Evolutionary conservation across 257 asterid species (phyloP), one percentile per base, ranked within the genome.

Genomic region (Solanum appendiculatum): DNA sequence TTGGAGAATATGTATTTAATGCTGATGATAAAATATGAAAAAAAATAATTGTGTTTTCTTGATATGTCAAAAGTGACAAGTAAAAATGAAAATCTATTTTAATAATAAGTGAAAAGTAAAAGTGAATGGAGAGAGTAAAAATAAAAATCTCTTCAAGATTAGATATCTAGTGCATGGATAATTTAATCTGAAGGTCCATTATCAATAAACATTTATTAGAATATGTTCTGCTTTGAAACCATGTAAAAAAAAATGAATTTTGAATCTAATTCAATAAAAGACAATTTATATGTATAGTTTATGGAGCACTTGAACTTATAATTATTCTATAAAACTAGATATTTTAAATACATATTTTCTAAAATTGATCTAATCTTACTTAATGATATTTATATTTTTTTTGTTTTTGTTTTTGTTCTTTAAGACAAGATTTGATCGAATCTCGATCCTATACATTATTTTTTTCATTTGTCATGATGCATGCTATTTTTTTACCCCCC

Each of bases 111-210:
- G n/a, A n/a, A n/a, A n/a, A n/a, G n/a, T n/a, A n/a, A n/a, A n/a
- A n/a, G n/a, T n/a, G n/a, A n/a, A n/a, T n/a, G n/a, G n/a, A n/a
- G n/a, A n/a, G n/a, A n/a, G n/a, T n/a, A n/a, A n/a, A n/a, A n/a
- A n/a, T n/a, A n/a, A n/a, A n/a, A n/a, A n/a, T n/a, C n/a, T n/a
- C n/a, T n/a, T 10, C 1, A 60, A 9, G 31, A 23, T n/a, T 60
- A 29, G 5, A 60, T n/a, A 60, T 23, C 0, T 25, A 9, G 3
- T 23, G 14, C 15, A 23, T 4, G 3, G 0, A 1, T 0, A 60
- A 60, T n/a, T 60, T 60, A 60, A n/a, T 60, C 0, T 9, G 31
- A 23, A 10, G 7, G 69, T 60, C 2, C 3, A 0, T 60, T 0
- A 58, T 58, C 3, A n/a, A 2, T 60, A 9, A 23, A 60, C 6